A percentile compares a stretch with the other conserved stretches of the same genome.
Conservation (phyloP, 257 asterid genomes). For the Voacanga thouarsii region DNA sequence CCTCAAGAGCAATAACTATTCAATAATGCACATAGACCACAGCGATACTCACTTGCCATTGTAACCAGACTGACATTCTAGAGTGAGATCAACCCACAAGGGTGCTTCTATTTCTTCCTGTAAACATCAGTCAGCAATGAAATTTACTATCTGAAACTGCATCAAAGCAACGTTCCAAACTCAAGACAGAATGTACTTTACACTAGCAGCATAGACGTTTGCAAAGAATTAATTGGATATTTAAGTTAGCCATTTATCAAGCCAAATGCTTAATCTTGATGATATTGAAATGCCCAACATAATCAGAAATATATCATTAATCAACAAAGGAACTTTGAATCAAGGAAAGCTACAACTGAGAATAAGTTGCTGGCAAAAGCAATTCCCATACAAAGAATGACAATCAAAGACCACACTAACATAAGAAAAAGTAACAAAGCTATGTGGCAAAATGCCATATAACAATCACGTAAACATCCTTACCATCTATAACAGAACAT, state of each 20-base stretch:
- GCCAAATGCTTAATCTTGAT: neutral
- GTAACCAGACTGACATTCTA: conserved; percentile 31
- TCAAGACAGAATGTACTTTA: neutral
- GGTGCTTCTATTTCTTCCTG: conserved; percentile 57
- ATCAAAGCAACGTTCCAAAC: neutral
- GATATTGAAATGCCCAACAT: neutral
- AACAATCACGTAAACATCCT: neutral
- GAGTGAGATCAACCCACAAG: conserved; percentile 43
- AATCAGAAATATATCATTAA: too few relatives aligned
- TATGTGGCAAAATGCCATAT: neutral
- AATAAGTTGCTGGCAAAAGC: neutral
- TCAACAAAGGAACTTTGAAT: too few relatives aligned
- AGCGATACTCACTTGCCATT: conserved; percentile 32
- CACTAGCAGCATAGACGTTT: neutral
- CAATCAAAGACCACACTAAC: neutral
- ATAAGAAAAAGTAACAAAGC: neutral
- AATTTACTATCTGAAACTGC: neutral
- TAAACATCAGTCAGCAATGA: conserved; percentile 14
- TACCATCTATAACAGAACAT: neutral
- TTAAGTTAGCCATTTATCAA: neutral
- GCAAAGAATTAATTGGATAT: neutral
- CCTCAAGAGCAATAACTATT: conserved; percentile 4
- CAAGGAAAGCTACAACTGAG: neutral
- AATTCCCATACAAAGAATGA: neutral
- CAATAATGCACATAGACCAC: neutral